Evolutionary conservation across 306 rosid genomes (phyloP).

Genomic region (Quillaja saponaria): DNA sequence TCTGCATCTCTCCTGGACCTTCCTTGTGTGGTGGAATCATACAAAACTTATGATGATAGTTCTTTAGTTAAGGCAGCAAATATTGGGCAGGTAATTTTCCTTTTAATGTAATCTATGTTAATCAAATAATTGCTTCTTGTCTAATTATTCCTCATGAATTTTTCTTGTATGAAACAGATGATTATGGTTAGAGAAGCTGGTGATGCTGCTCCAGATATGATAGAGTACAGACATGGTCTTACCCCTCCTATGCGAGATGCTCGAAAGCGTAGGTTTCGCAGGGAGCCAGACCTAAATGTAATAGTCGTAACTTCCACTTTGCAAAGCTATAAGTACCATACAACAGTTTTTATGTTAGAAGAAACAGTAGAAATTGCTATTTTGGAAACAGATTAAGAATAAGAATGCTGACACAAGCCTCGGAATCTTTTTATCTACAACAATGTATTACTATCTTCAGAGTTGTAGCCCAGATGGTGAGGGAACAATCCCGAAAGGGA

Average conservation of each 20-base stretch:
- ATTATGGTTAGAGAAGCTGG: constrained; percentile 65
- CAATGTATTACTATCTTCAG: too few species aligned
- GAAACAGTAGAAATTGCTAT: too few species aligned
- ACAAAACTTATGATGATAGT: constrained; percentile 81
- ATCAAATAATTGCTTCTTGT: constrained; percentile 18
- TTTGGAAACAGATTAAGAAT: too few species aligned
- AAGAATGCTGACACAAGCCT: too few species aligned
- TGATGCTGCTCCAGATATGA: constrained; percentile 53
- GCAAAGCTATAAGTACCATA: background rate
- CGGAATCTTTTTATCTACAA: too few species aligned
- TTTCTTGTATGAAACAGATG: constrained; percentile 48
- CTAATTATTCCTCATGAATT: background rate
- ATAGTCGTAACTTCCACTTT: background rate
- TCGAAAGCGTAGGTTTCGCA: constrained; percentile 55
- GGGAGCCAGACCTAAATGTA: constrained; percentile 69
- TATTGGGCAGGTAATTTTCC: constrained; percentile 55
- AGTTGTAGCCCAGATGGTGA: too few species aligned
- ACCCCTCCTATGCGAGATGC: constrained; percentile 68
- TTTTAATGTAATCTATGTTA: background rate
- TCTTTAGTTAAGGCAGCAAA: constrained; percentile 74
- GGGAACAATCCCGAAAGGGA: too few species aligned
- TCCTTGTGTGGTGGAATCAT: constrained; percentile 79
- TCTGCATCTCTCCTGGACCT: constrained; percentile 86
- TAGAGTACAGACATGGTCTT: constrained; percentile 58
- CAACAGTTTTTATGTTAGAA: constrained; percentile 2